Evolutionary conservation across 805 yeast species (phyloP).

Genomic region (Zygoascus bituminiphila): DNA sequence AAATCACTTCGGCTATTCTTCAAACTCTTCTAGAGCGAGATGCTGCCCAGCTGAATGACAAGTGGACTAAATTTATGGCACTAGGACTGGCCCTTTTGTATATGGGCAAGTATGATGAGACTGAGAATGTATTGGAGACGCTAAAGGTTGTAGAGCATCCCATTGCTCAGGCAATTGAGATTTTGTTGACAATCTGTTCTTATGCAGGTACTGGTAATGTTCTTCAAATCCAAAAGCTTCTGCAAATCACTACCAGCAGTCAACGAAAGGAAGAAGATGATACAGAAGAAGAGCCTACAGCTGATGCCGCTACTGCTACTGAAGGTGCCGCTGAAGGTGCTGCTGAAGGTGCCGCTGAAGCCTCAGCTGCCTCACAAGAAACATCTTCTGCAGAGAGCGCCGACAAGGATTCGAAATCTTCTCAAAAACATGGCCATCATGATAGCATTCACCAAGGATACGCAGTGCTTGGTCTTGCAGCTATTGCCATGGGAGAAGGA

Average conservation of each 20-base stretch:
- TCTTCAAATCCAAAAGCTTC: slow-evolving; percentile 80
- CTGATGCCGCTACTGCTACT: slow-evolving; percentile 15
- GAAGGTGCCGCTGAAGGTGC: slow-evolving; percentile 26
- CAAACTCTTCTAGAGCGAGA: slow-evolving; percentile 86
- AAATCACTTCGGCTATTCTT: slow-evolving; percentile 82
- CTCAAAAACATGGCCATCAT: slow-evolving; percentile 25
- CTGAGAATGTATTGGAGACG: slow-evolving; percentile 82
- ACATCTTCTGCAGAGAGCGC: slow-evolving; percentile 23
- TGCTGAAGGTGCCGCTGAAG: slow-evolving; percentile 23
- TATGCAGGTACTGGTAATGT: slow-evolving; percentile 98
- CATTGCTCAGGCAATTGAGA: slow-evolving; percentile 78
- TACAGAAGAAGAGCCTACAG: slow-evolving; percentile 31
- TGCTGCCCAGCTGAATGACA: slow-evolving; percentile 63
- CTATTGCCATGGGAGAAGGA: slow-evolving; percentile 95
- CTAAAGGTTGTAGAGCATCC: slow-evolving; percentile 95
- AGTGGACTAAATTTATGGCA: slow-evolving; percentile 85
- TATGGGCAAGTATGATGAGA: slow-evolving; percentile 91
- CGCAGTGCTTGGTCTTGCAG: slow-evolving; percentile 90
- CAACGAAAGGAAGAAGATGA: slow-evolving; percentile 53
- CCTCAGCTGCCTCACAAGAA: slow-evolving; percentile 7
- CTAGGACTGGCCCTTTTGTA: slow-evolving; percentile 85
- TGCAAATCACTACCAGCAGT: slow-evolving; percentile 61
- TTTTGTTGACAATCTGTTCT: slow-evolving; percentile 84
- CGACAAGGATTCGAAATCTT: slow-evolving; percentile 15
- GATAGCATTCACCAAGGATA: slow-evolving; percentile 68